Conservation (phyloP, 208 protist species). For the Acanthamoeba culbertsoni region DNA sequence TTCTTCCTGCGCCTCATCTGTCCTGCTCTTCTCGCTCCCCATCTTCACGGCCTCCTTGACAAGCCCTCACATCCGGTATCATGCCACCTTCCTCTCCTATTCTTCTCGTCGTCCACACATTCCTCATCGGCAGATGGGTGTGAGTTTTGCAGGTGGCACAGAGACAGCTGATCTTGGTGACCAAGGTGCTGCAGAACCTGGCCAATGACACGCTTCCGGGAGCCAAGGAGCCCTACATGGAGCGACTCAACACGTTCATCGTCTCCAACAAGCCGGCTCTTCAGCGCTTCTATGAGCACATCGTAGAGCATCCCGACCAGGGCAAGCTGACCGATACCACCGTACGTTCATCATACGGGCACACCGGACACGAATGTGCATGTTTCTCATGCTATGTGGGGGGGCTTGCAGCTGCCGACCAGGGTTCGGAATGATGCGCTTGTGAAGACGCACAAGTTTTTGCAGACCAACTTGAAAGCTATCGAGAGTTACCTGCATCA, state of each 20-base stretch:
- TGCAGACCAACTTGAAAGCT: no score
- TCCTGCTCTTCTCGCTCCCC: background rate
- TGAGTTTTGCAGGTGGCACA: background rate
- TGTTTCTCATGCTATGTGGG: no score
- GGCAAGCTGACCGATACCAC: background rate
- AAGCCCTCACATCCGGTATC: background rate
- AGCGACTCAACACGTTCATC: background rate
- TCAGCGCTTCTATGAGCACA: background rate
- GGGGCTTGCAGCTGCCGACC: no score
- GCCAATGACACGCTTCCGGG: slow-evolving; percentile 37
- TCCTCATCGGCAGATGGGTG: background rate
- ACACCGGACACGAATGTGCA: no score
- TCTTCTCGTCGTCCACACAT: background rate
- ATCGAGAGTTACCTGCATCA: no score
- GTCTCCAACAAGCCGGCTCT: background rate
- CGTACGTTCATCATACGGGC: no score
- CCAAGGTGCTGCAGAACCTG: slow-evolving; percentile 45
- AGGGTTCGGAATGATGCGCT: no score
- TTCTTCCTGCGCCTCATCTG: slow-evolving; percentile 52
- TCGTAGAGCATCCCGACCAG: background rate
- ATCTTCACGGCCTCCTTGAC: background rate
- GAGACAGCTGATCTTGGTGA: slow-evolving; percentile 27
- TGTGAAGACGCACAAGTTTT: no score
- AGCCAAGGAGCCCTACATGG: background rate
- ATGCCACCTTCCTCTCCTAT: background rate